A percentile compares a stretch with the other conserved stretches of the same genome.
phyloP scores from a whole-genome alignment of 2,329 filamentous ascomycete species.

The Neopestalotiopsis sp. region DNA sequence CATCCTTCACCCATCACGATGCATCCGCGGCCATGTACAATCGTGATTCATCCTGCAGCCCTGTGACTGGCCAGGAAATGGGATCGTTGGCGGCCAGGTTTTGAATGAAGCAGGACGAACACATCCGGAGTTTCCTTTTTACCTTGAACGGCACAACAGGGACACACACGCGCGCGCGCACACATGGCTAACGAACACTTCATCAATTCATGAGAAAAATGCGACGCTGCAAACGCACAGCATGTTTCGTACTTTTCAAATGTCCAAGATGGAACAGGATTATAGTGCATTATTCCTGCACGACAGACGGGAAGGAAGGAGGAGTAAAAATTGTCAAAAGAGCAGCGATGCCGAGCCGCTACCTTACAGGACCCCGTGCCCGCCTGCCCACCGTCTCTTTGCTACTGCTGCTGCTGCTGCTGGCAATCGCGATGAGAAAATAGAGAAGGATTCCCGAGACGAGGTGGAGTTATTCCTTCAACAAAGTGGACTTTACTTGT shows the following conservation, averaged over 20 bases:
- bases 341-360: background rate
- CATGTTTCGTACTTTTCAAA: background rate
- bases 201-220: background rate
- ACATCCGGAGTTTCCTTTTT: background rate
- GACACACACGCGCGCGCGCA: too few species aligned
- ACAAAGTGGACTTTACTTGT: background rate
- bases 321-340: background rate
- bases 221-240: background rate
- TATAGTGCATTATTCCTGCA: background rate
- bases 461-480: background rate
- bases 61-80: background rate
- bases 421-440: background rate
- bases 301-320: background rate
- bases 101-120: background rate
- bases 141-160: background rate
- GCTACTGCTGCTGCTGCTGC: background rate
- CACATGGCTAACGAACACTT: background rate
- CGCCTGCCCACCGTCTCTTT: background rate
- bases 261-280: background rate
- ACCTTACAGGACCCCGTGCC: background rate
- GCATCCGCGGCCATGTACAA: background rate
- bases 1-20: background rate
- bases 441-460: background rate
- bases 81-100: background rate
- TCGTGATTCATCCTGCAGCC: background rate